Evolutionary conservation across 139 green algal genomes (phyloP).

Genomic region (Ettlia oleoabundans): DNA sequence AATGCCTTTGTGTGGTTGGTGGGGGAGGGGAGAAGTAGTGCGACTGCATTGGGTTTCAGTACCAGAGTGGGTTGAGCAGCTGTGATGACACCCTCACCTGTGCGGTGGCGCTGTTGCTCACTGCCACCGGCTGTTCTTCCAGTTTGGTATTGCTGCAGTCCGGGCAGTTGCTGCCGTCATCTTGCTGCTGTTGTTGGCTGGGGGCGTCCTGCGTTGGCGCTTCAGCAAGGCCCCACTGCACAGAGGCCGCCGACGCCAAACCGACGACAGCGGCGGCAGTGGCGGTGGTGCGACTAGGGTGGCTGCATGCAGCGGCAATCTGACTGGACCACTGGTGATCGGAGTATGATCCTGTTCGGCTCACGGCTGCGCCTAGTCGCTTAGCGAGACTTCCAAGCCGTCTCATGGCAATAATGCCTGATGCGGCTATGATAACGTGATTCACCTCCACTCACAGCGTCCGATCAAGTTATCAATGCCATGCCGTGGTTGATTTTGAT

Average conservation of each 20-base stretch:
- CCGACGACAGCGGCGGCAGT: background rate
- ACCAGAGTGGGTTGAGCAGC: too few relatives aligned
- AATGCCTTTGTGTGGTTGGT: too few relatives aligned
- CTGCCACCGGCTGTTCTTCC: conserved; percentile 18
- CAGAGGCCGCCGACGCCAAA: background rate
- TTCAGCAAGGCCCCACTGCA: conserved; percentile 17
- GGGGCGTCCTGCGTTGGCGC: background rate
- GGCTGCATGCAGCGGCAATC: background rate
- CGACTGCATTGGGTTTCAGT: too few relatives aligned
- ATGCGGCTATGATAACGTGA: background rate
- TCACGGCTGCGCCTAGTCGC: background rate
- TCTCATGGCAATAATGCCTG: background rate
- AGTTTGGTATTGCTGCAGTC: background rate
- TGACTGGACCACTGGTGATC: background rate
- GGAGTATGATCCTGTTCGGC: too few relatives aligned
- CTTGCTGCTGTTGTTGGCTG: background rate
- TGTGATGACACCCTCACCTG: too few relatives aligned
- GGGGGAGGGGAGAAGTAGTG: too few relatives aligned
- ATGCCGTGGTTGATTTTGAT: too few relatives aligned
- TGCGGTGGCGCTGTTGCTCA: conserved; percentile 28
- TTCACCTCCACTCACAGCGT: too few relatives aligned
- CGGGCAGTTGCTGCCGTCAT: background rate
- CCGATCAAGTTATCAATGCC: too few relatives aligned
- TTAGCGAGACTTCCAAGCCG: background rate
- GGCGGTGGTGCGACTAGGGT: background rate